Base-by-base conservation (phyloP, 1,284 basidiomycete genomes). In the Pulchroboletus neoregius region DNA sequence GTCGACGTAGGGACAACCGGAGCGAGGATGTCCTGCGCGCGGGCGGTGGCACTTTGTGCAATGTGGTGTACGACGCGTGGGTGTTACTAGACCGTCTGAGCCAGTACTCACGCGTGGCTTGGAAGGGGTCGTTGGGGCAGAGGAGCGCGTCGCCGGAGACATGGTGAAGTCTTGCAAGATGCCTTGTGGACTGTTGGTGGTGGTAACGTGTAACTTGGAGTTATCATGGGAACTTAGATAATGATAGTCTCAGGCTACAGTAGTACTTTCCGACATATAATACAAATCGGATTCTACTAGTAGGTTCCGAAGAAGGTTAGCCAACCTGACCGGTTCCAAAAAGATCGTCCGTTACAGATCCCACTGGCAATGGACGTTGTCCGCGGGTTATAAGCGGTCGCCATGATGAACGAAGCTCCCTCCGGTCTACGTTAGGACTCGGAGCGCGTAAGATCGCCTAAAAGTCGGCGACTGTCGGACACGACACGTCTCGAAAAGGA, bases 41-140 rank as follows among this genome's bases (percentile, higher is more conserved):
- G 77, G 76, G 15, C 71, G 72, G 46, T 71, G 68, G 60, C 80
- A 82, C 52, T 74, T 73, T 33, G 67, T 71, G 60, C 80, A 82
- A 42, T 66, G 70, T 35, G 72, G 78, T 2, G 57, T 54, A 43
- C 76, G 76, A 23, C 76, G 67, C 2, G 61, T 49, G n/a, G 60
- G 52, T 7, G 63, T 60, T 42, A 20, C 18, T 15, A 37, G 46
- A 22, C 47, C 41, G n/a, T 34, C 37, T 3, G 51, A 34, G 18
- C 33, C 35, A 12, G 49, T 44, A 20, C 39, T 53, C 24, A 45
- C 36, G 37, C 56, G 52, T 30, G 50, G 33, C 30, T 38, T 63
- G 15, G 51, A 49, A 4, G 63, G 61, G 0, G 66, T 67, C 1
- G 62, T 55, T 8, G 61, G 56, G 11, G 62, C 49, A 3, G 62